Percentiles rank a stretch among this genome's conserved stretches.
Evolutionary conservation across 176 grass and related monocot genomes (phyloP).

Genomic region (Bothriochloa decipiens): DNA sequence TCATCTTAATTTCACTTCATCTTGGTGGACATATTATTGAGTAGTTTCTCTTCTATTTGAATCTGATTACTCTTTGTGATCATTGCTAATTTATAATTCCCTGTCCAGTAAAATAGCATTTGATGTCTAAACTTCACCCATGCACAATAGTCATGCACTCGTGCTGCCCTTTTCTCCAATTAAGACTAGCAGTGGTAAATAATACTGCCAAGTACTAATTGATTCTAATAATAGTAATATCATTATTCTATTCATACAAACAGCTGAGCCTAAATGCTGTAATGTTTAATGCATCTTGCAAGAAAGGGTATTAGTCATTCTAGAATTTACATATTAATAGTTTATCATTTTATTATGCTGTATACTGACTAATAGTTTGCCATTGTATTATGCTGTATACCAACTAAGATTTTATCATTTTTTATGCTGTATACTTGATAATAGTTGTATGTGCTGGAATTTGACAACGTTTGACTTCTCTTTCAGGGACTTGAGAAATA

Average conservation of each 20-base stretch:
- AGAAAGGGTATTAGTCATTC: neutral
- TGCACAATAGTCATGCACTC: constrained; percentile 6
- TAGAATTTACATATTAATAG: neutral
- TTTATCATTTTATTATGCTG: neutral
- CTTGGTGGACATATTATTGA: neutral
- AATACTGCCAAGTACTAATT: constrained; percentile 1
- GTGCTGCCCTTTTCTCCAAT: neutral
- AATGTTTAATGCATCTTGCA: neutral
- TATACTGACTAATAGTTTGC: neutral
- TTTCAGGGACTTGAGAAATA: constrained; percentile 98
- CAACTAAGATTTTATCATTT: neutral
- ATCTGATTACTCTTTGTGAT: neutral
- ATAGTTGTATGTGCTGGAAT: neutral
- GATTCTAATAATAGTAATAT: neutral
- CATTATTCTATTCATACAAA: constrained; percentile 16
- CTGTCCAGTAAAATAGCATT: constrained; percentile 6
- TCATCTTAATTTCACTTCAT: neutral
- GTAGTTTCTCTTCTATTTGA: constrained; percentile 1
- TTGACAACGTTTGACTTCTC: constrained; percentile 19
- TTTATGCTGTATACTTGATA: constrained; percentile 6
- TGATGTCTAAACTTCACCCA: constrained; percentile 5
- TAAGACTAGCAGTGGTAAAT: neutral
- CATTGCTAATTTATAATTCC: constrained; percentile 5
- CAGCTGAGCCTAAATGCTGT: neutral
- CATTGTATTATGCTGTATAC: constrained; percentile 23